These are phyloP conservation scores for Hansenula lynferdii DNA, from an alignment of 1,139 yeast species.

Conservation along the genomic window DNA sequence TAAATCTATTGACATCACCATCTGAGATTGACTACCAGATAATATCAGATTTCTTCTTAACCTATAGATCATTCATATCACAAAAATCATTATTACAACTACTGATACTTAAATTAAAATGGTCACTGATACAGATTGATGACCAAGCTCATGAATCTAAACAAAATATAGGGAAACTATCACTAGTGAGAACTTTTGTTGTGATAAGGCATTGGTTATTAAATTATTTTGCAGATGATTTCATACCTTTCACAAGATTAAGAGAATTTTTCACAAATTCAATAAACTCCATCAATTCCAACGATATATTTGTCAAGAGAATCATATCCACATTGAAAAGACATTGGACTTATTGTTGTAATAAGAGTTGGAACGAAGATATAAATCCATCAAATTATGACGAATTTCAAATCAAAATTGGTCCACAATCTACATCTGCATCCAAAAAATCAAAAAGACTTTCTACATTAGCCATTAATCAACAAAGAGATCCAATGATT, in stretches of 20 bases:
- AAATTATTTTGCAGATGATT: conserved; percentile 71
- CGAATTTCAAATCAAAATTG: conserved; percentile 12
- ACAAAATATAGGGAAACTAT: conserved; percentile 56
- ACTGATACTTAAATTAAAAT: conserved; percentile 59
- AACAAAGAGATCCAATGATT: conserved; percentile 19
- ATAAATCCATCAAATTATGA: conserved; percentile 13
- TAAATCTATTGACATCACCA: conserved; percentile 77
- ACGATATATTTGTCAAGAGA: conserved; percentile 35
- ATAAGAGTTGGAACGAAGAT: conserved; percentile 20
- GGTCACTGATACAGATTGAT: conserved; percentile 54
- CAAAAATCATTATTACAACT: conserved; percentile 54
- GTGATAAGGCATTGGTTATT: conserved; percentile 85
- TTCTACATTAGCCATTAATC: conserved; percentile 17
- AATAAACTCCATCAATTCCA: conserved; percentile 37
- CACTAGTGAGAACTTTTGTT: conserved; percentile 81
- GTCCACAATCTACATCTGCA: conserved; percentile 29
- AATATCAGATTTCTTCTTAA: conserved; percentile 79
- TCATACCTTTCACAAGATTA: conserved; percentile 40
- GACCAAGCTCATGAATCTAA: conserved; percentile 27
- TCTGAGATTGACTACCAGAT: conserved; percentile 72
- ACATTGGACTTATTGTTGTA: conserved; percentile 27
- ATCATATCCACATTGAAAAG: conserved; percentile 39
- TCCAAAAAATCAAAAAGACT: conserved; percentile 17
- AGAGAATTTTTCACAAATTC: conserved; percentile 45
- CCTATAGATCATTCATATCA: conserved; percentile 69